Base-by-base conservation (phyloP, 345 rosid genomes). In the Hibiscus tridactylites region DNA sequence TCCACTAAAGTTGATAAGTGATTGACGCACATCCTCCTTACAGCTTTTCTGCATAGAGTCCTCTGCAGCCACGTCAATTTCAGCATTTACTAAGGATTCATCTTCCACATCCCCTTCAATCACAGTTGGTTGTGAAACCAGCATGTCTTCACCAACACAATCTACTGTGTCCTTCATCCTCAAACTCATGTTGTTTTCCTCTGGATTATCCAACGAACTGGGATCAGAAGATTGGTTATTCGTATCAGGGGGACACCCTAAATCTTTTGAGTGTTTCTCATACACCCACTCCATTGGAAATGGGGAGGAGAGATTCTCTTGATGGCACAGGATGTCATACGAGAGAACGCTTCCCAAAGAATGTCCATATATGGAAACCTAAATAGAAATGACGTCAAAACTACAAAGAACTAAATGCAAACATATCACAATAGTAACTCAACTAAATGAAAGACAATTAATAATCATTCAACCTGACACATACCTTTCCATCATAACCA, bases 301-400 rank as follows among this genome's bases (percentile, higher is more conserved):
- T 64, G 92, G 90, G 50, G 94, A 89, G 46, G 88, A 88, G 71
- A 92, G 81, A 73, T 79, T 88, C 61, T 92, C 93, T 76, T 95
- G 99, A 84, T 95, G 97, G 81, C 97, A 95, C 70, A 95, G 92
- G 75, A 95, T 95, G 82, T 92, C 99, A 77, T 92, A 95, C 3
- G 97, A 95, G 73, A 92, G 91, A 76, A 95, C 97, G 76, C 98
- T 92, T 82, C 99, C 98, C 88, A 92, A 82, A 75, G 99, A 95
- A 81, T 95, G 99, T 62, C 96, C 98, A 82, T 92, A 92, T 65
- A 95, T 71, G 71, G 99, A 95, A 77, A 95, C 88, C 99, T 95
- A 62, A 26, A 73, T 29, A 58, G 70, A 42, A 71, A 44, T 26
- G 46, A 59, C 28, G 16, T 42, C 64, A 60, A 21, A 58, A 60